A percentile compares a stretch with the other conserved stretches of the same genome.
Evolutionary conservation across 805 yeast species (phyloP).

Genomic region (Nakazawaea anatomiae): DNA sequence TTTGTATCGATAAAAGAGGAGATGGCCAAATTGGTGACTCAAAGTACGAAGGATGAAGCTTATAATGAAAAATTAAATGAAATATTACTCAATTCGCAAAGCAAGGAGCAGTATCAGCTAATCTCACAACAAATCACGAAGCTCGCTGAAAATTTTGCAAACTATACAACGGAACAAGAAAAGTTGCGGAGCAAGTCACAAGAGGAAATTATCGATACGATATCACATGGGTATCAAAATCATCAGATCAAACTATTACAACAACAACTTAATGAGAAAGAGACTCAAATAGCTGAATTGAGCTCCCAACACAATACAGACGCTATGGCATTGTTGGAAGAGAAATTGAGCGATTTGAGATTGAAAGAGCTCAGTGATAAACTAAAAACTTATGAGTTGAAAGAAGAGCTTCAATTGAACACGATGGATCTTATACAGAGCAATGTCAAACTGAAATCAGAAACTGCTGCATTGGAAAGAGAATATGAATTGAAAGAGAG

Average conservation of each 20-base stretch:
- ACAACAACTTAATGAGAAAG: background rate
- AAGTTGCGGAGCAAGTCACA: too few species aligned
- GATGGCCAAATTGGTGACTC: background rate
- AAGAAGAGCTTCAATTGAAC: background rate
- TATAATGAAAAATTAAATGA: background rate
- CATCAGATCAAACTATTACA: background rate
- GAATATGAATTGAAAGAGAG: slow-evolving; percentile 1
- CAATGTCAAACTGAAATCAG: background rate
- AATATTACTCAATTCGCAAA: background rate
- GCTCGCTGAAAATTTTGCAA: too few species aligned
- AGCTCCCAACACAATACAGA: background rate
- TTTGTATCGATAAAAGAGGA: background rate
- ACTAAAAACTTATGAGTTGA: background rate
- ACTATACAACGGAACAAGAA: background rate
- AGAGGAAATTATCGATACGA: too few species aligned
- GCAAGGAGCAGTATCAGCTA: too few species aligned
- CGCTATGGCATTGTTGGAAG: background rate
- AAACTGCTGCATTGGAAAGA: background rate
- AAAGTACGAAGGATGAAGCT: background rate
- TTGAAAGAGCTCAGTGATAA: background rate
- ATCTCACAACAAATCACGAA: too few species aligned
- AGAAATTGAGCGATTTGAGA: background rate
- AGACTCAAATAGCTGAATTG: background rate
- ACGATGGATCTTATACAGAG: background rate
- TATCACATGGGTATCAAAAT: background rate